Percentiles rank a stretch among this genome's conserved stretches.
phyloP scores from a whole-genome alignment of 2,329 filamentous ascomycete genomes.

The Penicillium palitans region DNA sequence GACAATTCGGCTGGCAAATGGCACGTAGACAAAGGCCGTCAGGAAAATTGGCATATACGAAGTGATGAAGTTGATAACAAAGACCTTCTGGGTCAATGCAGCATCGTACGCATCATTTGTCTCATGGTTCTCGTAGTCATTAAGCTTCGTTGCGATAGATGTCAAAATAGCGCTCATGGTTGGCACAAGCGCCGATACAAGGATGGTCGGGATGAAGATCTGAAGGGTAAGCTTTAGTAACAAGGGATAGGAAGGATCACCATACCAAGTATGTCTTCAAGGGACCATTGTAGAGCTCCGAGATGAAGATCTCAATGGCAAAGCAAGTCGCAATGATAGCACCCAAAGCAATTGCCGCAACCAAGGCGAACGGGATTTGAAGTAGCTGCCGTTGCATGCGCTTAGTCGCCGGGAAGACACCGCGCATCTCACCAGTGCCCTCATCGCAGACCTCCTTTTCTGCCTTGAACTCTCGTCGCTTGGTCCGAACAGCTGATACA shows the following conservation, averaged over 20 bases:
- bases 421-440: conserved; percentile 76
- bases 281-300: conserved; percentile 88
- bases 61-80: conserved; percentile 97
- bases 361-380: conserved; percentile 83
- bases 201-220: conserved; percentile 85
- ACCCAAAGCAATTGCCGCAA: conserved; percentile 72
- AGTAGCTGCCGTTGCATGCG: conserved; percentile 77
- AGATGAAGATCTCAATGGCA: conserved; percentile 94
- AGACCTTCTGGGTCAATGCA: conserved; percentile 87
- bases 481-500: conserved; percentile 77
- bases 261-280: conserved; percentile 80
- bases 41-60: conserved; percentile 89
- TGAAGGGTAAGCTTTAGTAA: conserved; percentile 37
- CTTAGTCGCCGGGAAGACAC: conserved; percentile 74
- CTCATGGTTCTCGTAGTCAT: conserved; percentile 87
- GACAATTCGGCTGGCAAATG: conserved; percentile 81
- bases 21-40: conserved; percentile 92
- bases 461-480: conserved; percentile 74
- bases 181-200: conserved; percentile 79
- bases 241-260: conserved; percentile 13
- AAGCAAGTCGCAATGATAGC: conserved; percentile 89
- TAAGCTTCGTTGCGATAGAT: conserved; percentile 73
- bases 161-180: conserved; percentile 81
- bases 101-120: conserved; percentile 80
- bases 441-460: conserved; percentile 76